Percentiles rank a stretch among this genome's conserved stretches.
Evolutionary conservation across 192 early-diverging fungal species (phyloP).

Genomic region (Gonapodya sp.): DNA sequence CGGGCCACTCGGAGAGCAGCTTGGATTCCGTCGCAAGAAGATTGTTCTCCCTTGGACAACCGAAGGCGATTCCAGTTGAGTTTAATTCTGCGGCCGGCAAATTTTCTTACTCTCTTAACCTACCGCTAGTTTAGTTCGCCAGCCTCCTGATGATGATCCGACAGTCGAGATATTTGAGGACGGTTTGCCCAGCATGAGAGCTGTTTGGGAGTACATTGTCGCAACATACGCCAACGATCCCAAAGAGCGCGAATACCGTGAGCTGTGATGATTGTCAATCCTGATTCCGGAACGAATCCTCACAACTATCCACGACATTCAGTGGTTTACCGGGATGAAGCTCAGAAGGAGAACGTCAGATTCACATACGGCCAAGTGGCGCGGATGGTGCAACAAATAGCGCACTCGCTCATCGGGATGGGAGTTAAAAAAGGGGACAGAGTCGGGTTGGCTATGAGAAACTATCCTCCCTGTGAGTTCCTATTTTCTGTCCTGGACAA

Average conservation of each 20-base stretch:
- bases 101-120: background rate
- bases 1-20: conserved; percentile 4
- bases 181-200: background rate
- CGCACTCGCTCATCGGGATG: background rate
- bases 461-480: conserved; percentile 3
- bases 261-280: background rate
- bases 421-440: conserved; percentile 6
- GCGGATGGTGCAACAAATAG: background rate
- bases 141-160: conserved; percentile 1
- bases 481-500: background rate
- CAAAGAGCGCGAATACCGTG: conserved; percentile 8
- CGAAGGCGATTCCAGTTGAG: background rate
- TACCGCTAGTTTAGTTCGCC: background rate
- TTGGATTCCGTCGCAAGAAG: background rate
- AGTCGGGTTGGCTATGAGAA: conserved; percentile 2
- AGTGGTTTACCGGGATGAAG: background rate
- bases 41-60: background rate
- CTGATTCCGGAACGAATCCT: background rate
- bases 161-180: background rate
- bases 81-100: background rate
- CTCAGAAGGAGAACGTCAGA: background rate
- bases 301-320: background rate
- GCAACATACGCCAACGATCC: conserved; percentile 8
- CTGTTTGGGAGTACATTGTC: background rate
- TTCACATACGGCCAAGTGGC: conserved; percentile 6